Evolutionary conservation across 169 alveolate genomes (phyloP), one percentile per base, ranked within the genome.

Genomic region (Plasmodium cynomolgi): DNA sequence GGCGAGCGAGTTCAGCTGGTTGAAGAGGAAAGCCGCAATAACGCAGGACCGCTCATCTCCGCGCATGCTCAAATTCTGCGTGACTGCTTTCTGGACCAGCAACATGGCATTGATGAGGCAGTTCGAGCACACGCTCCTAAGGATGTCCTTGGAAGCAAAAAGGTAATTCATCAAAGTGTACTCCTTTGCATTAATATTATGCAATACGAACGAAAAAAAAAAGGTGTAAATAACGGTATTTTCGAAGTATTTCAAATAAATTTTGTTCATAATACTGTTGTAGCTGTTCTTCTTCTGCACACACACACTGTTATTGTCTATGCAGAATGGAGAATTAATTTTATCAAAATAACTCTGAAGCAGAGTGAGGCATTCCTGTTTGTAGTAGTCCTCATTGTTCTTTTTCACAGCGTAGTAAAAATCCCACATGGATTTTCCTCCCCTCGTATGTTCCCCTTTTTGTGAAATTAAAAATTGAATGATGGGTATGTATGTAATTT

Each of bases 171-270:
- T 80, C 31, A 88, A 8, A 33, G 62, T 88, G 56, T 88, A 88
- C 58, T 88, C 91, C 74, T 88, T 88, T 47, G 84, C 83, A 62
- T 88, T 80, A 37, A 88, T 80, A 80, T 88, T 88, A 88, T 88
- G 94, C 29, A 88, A 68, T 17, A 73, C 29, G 82, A 88, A 88
- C 29, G 94, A 88, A 33, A 88, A 88, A 74, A 88, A 23, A 9
- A 88, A 88, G 13, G 94, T 88, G 74, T 88, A 88, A 5, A 88
- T 29, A 56, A 88, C 23, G 7, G 94, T 88, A 44, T 88, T 88
- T 81, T 88, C 94, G 37, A 88, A 68, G 50, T 58, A 88, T 88
- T 88, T 88, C 58, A 79, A 41, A 79, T 88, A 88, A 20, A 88
- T 88, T 88, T 88, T 88, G 74, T 88, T 88, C 83, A 88, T 88